These are phyloP conservation scores for Geotrichum carabidarum DNA, from an alignment of 1,139 yeast genomes.

Conservation along the genomic window DNA sequence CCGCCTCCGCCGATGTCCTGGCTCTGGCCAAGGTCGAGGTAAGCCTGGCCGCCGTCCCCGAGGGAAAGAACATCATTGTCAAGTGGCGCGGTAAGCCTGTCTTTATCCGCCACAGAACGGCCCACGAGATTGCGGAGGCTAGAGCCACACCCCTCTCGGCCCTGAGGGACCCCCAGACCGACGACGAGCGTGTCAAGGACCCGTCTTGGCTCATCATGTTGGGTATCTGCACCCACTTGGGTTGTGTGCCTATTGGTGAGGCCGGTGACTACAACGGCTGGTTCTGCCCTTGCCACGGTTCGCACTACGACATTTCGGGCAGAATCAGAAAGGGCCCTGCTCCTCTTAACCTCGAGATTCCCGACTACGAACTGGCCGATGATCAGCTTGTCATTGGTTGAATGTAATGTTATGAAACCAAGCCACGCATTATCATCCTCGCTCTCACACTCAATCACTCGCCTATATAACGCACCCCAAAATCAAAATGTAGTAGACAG, in stretches of 20 bases:
- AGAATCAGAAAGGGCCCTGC: slow-evolving; percentile 99
- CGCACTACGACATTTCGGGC: slow-evolving; percentile 98
- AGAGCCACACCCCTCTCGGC: slow-evolving; percentile 65
- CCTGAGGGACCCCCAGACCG: slow-evolving; percentile 92
- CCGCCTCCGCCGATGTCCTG: slow-evolving; percentile 97
- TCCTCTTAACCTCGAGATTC: slow-evolving; percentile 96
- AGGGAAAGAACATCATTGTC: slow-evolving; percentile 95
- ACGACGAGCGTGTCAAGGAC: slow-evolving; percentile 87
- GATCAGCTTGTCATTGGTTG: slow-evolving; percentile 79
- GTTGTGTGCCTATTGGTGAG: slow-evolving; percentile 99
- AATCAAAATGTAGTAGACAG: too few relatives aligned
- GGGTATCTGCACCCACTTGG: slow-evolving; percentile 99
- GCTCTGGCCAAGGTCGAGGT: slow-evolving; percentile 99
- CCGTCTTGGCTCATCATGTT: slow-evolving; percentile 99
- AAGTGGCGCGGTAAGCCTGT: slow-evolving; percentile 99
- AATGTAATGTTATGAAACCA: slow-evolving; percentile 19
- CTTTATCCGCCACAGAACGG: slow-evolving; percentile 97
- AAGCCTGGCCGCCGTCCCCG: slow-evolving; percentile 88
- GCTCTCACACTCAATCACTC: too few relatives aligned
- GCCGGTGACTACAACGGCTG: slow-evolving; percentile 99
- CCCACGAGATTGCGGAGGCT: slow-evolving; percentile 91
- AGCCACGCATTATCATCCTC: slow-evolving; percentile 9
- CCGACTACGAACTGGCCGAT: slow-evolving; percentile 77
- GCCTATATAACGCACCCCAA: too few relatives aligned
- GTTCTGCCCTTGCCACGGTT: slow-evolving; percentile 99